These are phyloP conservation scores for Silene latifolia DNA, from an alignment of 148 eudicot genomes.

Conservation along the genomic window DNA sequence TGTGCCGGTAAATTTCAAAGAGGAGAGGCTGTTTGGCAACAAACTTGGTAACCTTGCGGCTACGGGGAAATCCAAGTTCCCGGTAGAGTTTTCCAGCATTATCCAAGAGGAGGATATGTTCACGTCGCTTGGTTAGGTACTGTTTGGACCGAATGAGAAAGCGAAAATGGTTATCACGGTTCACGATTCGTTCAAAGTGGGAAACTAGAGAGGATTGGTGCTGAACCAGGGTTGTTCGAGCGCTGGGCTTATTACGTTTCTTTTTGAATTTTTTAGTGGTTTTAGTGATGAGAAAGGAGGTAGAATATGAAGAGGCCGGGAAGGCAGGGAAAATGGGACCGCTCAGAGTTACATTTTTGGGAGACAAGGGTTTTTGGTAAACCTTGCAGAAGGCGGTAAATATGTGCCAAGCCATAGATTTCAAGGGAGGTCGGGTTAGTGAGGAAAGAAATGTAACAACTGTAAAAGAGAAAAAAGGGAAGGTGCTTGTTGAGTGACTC, in stretches of 20 bases:
- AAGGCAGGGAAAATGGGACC: neutral
- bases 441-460: too few relatives aligned
- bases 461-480: too few relatives aligned
- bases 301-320: conserved; percentile 40
- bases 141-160: conserved; percentile 70
- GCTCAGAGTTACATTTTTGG: neutral
- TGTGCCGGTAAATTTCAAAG: conserved; percentile 65
- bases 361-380: neutral
- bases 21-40: conserved; percentile 63
- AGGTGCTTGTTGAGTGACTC: too few relatives aligned
- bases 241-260: conserved; percentile 58
- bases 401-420: conserved; percentile 9
- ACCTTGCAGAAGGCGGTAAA: conserved; percentile 5
- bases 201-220: conserved; percentile 42
- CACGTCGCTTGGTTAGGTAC: conserved; percentile 63
- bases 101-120: conserved; percentile 68
- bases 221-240: conserved; percentile 59
- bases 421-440: too few relatives aligned
- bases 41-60: conserved; percentile 58
- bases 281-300: conserved; percentile 90
- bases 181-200: conserved; percentile 59
- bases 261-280: conserved; percentile 63
- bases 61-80: conserved; percentile 85
- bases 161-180: conserved; percentile 49
- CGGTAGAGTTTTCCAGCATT: conserved; percentile 83